These are phyloP conservation scores for Rhodotorula sp. DNA, from an alignment of 1,284 basidiomycete species.

Conservation along the genomic window DNA sequence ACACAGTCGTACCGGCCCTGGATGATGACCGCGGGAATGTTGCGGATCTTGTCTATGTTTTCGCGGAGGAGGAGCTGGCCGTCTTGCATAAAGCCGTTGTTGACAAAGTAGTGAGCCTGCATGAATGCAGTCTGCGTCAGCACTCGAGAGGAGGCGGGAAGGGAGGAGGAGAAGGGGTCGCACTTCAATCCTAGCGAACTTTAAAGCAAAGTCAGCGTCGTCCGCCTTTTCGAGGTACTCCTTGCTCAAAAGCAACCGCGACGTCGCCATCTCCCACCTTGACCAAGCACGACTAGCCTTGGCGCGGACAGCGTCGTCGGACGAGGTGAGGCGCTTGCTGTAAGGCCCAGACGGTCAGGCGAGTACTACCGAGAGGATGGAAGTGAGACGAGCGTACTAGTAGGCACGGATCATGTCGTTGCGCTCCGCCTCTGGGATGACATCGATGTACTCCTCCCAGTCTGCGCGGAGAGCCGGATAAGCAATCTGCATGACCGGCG, in stretches of 20 bases:
- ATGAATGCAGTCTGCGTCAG: neutral
- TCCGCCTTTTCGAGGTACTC: slow-evolving; percentile 67
- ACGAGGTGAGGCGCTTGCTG: slow-evolving; percentile 68
- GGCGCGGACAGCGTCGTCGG: slow-evolving; percentile 65
- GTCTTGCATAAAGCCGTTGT: slow-evolving; percentile 74
- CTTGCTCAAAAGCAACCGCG: slow-evolving; percentile 68
- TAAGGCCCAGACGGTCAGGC: no score
- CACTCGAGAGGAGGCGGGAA: slow-evolving; percentile 42
- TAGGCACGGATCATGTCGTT: slow-evolving; percentile 79
- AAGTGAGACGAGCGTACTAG: slow-evolving; percentile 50
- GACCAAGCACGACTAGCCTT: slow-evolving; percentile 80
- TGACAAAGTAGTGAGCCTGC: slow-evolving; percentile 83
- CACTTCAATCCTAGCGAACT: slow-evolving; percentile 37
- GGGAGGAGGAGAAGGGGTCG: neutral
- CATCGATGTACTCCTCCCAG: slow-evolving; percentile 76
- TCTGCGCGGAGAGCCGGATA: slow-evolving; percentile 28
- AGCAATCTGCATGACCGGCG: neutral
- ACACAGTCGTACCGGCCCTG: slow-evolving; percentile 48
- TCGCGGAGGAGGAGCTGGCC: slow-evolving; percentile 81
- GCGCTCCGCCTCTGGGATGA: slow-evolving; percentile 76
- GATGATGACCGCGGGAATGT: slow-evolving; percentile 53
- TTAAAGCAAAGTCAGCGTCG: slow-evolving; percentile 68
- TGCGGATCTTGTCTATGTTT: slow-evolving; percentile 77
- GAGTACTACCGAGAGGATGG: neutral
- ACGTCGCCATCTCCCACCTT: slow-evolving; percentile 88